phyloP scores from a whole-genome alignment of 257 asterid species.

The Lycium barbarum region DNA sequence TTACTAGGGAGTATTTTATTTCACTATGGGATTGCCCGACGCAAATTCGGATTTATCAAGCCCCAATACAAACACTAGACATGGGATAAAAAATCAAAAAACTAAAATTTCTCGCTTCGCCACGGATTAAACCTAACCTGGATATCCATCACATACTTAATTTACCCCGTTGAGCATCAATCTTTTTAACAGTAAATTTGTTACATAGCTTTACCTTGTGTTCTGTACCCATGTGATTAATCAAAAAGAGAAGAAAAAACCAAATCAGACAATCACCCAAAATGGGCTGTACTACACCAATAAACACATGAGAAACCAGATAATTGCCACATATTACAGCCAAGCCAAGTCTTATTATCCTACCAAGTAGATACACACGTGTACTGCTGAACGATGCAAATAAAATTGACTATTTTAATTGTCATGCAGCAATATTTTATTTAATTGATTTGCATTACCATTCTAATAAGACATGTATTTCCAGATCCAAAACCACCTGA shows the following conservation, averaged over 20 bases:
- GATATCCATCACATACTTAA: no score
- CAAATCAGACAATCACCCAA: not conserved
- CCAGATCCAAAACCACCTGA: slow-evolving; percentile 53
- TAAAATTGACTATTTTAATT: not conserved
- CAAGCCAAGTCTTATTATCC: not conserved
- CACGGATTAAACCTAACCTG: not conserved
- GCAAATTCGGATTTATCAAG: not conserved
- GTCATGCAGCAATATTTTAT: not conserved
- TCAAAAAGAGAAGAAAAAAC: not conserved
- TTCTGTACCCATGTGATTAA: not conserved
- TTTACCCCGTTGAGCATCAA: not conserved
- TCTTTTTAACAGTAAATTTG: no score
- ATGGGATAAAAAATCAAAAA: no score
- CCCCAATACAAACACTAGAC: not conserved
- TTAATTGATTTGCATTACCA: not conserved
- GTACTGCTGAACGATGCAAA: slow-evolving; percentile 1
- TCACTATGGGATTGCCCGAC: no score
- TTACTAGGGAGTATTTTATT: not conserved
- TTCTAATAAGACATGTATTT: not conserved
- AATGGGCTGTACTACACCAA: not conserved
- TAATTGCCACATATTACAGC: slow-evolving; percentile 15
- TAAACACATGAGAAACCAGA: slow-evolving; percentile 14
- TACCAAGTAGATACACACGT: slow-evolving; percentile 6
- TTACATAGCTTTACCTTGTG: not conserved
- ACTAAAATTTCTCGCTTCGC: not conserved